A percentile compares a stretch with the other conserved stretches of the same genome.
Evolutionary conservation across 352 stramenopile genomes (phyloP).

Genomic region (Globisporangium perplexum): DNA sequence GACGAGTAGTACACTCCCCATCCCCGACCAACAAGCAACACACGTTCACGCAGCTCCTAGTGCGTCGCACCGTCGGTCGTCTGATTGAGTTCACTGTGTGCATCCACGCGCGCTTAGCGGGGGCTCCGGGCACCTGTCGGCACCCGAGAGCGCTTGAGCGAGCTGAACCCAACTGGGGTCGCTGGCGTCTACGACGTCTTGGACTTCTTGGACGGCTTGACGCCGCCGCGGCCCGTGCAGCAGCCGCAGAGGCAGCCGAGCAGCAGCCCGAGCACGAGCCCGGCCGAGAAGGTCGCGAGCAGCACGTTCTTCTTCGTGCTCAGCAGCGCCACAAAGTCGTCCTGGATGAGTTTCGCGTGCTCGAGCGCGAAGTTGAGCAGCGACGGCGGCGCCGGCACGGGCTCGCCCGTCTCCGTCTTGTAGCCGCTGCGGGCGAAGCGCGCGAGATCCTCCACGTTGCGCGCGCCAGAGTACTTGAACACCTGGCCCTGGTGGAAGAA

Average conservation of each 20-base stretch:
- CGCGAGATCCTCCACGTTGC: slow-evolving; percentile 49
- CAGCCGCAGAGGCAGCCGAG: slow-evolving; percentile 69
- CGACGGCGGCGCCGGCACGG: slow-evolving; percentile 25
- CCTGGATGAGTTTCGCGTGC: slow-evolving; percentile 43
- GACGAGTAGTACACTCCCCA: too few species aligned
- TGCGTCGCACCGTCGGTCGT: background rate
- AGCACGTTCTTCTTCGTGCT: slow-evolving; percentile 82
- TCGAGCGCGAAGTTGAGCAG: slow-evolving; percentile 31
- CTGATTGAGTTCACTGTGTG: too few species aligned
- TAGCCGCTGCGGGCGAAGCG: slow-evolving; percentile 58
- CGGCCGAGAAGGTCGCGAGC: slow-evolving; percentile 64
- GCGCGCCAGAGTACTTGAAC: slow-evolving; percentile 69
- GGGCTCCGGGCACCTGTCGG: too few species aligned
- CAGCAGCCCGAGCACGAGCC: slow-evolving; percentile 55
- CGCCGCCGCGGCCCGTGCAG: slow-evolving; percentile 44
- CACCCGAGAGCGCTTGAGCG: background rate
- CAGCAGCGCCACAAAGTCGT: slow-evolving; percentile 63
- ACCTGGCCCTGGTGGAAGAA: slow-evolving; percentile 72
- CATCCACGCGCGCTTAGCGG: too few species aligned
- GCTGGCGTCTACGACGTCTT: slow-evolving; percentile 45
- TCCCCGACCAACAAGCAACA: too few species aligned
- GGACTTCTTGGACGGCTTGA: slow-evolving; percentile 26
- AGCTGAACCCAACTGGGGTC: background rate
- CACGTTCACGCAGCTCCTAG: background rate
- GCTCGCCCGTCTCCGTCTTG: slow-evolving; percentile 33